Evolutionary conservation across 2,329 filamentous ascomycete genomes (phyloP), one percentile per base, ranked within the genome.

Genomic region (Cytospora schulzeri): DNA sequence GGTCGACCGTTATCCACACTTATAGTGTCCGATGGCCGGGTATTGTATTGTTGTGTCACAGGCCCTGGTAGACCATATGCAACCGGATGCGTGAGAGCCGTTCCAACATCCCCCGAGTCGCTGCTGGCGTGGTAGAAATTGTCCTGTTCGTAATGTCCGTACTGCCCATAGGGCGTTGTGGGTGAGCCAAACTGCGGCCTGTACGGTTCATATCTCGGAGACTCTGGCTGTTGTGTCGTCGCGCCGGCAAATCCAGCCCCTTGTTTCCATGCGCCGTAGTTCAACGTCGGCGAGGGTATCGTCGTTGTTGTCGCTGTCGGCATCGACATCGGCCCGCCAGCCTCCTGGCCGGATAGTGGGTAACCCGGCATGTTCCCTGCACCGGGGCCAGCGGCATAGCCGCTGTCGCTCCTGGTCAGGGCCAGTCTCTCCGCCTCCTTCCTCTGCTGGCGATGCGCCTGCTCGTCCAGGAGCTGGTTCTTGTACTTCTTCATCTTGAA

Each of bases 401-500:
- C 63, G 65, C 65, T 66, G 62, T 66, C 63, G 50, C 61, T 64
- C 53, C 65, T 53, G 6, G 38, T 38, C 33, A 66, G 54, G 29
- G 62, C 65, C 35, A 64, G 51, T 24, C 62, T 57, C 50, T 60
- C 57, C n/a, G 67, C 50, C 33, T 65, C 58, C 19, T 60, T 55
- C 51, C 59, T 62, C 41, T 56, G 57, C 53, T 65, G 67, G 54
- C 71, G 52, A 60, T 67, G 65, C 2, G 62, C 73, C 66, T 78
- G 76, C 67, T 77, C 76, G 35, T 65, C 68, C n/a, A 78, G 57
- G 54, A 79, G 68, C 22, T 71, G 63, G 62, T 69, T 71, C 71
- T 78, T 77, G 56, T 73, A 71, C 14, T 65, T 67, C 11, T 71
- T 68, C 75, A 79, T 76, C 69, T 75, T 76, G 61, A 66, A 69